Conservation (phyloP, 352 stramenopile genomes). For the Globisporangium spiculum region DNA sequence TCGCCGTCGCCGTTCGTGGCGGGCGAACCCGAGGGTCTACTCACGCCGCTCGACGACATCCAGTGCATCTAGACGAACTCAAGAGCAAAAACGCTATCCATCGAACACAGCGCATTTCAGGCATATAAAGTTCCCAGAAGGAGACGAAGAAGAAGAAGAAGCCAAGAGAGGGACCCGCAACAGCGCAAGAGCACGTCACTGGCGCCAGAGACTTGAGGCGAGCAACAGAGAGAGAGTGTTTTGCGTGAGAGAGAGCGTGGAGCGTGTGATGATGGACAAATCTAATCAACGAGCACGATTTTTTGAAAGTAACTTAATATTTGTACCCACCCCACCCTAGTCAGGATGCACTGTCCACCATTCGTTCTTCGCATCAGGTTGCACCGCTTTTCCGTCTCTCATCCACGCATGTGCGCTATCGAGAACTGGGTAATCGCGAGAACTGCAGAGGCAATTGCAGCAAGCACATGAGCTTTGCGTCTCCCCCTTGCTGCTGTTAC, state of each 20-base stretch:
- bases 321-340: neutral
- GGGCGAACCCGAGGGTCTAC: constrained; percentile 19
- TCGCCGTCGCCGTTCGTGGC: constrained; percentile 10
- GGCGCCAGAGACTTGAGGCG: neutral
- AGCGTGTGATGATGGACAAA: neutral
- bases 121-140: neutral
- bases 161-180: neutral
- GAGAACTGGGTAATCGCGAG: neutral
- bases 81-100: neutral
- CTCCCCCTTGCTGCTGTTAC: too few species aligned
- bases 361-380: neutral
- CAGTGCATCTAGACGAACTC: constrained; percentile 16
- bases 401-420: neutral
- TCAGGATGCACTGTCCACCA: neutral
- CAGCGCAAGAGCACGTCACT: neutral
- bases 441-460: neutral
- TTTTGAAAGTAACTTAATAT: neutral
- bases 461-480: too few species aligned
- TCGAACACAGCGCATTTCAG: neutral
- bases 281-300: neutral
- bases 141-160: neutral
- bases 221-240: neutral
- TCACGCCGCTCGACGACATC: constrained; percentile 42
- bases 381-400: neutral
- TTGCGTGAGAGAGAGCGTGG: neutral